Base-by-base conservation (phyloP, 495 filamentous ascomycete genomes). In the Tirmania nivea region DNA sequence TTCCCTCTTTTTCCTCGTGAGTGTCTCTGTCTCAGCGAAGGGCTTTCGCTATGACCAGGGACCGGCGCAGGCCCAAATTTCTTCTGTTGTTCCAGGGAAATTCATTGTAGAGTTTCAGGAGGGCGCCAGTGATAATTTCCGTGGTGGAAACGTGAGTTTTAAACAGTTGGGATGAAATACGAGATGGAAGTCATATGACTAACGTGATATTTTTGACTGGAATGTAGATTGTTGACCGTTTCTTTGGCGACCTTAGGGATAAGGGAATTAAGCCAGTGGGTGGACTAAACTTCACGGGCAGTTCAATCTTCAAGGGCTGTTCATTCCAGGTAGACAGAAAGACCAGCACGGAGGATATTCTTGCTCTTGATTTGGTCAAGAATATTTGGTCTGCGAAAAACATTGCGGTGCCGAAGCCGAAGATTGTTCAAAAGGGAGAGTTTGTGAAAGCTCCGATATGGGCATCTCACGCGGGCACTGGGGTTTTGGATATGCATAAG, bases 51-150 rank as follows among this genome's bases (percentile, higher is more conserved):
- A 14, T 19, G 39, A 45, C 39, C 12, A 19, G 12, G 39, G 39
- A 45, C 14, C 39, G 5, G 17, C 39, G 14, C 39, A 19, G 39
- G 39, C 12, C 3, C 14, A 14, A 3, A 45, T 45, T 53, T 7
- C 25, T 31, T 31, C 7, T 31, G 7, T 31, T 53, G 56, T 61
- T 37, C 59, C 59, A 8, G 60, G 60, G 36, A 47, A 59, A 14
- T 62, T 51, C 49, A 62, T 62, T 53, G 60, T 62, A 14, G 60
- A 62, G 31, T 58, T 62, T 55, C 34, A 62, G 57, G 10, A 20
- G 3, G 25, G 25, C 2, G 7, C 36, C 48, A 34, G 55, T 34
- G 48, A 10, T 6, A 54, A 60, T 25, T 55, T 25, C 17, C n/a
- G n/a, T 14, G 34, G 39, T 14, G 37, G 20, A 34, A 58, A 61